These are phyloP conservation scores for Vaccinium myrtillus DNA, from an alignment of 148 eudicot species.

Conservation along the genomic window DNA sequence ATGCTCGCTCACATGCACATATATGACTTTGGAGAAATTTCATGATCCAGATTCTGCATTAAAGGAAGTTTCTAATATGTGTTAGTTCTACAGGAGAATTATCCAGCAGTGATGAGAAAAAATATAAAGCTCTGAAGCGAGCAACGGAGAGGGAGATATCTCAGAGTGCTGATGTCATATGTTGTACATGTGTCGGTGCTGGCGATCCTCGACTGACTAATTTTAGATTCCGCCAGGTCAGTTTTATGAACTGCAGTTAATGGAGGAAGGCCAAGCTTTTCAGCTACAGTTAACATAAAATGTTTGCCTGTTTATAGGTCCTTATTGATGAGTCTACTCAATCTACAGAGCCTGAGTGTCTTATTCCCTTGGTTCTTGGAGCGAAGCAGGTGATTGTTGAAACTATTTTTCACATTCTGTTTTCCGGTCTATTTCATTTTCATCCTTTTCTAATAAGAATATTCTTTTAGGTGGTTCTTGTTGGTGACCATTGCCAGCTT, in stretches of 20 bases:
- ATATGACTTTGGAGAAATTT: no score
- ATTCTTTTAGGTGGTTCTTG: conserved; percentile 68
- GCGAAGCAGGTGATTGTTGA: conserved; percentile 73
- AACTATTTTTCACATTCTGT: neutral
- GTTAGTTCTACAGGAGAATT: conserved; percentile 59
- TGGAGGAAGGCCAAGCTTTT: neutral
- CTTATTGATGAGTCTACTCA: conserved; percentile 98
- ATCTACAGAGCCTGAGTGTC: conserved; percentile 98
- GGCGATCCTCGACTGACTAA: conserved; percentile 97
- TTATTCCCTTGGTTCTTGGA: conserved; percentile 93
- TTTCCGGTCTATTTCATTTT: neutral
- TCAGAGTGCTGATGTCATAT: conserved; percentile 99
- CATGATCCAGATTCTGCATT: neutral
- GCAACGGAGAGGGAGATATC: conserved; percentile 99
- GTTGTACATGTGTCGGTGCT: conserved; percentile 99
- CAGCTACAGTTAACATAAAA: neutral
- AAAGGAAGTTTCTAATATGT: neutral
- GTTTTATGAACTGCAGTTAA: neutral
- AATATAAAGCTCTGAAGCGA: conserved; percentile 90
- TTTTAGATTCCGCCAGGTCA: conserved; percentile 93
- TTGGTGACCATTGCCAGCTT: conserved; percentile 99
- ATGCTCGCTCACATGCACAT: no score
- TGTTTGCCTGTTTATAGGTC: conserved; percentile 46
- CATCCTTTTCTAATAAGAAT: neutral
- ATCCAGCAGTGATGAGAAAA: conserved; percentile 98